phyloP scores from a whole-genome alignment of 2,329 filamentous ascomycete genomes.

The Arachnopeziza araneosa region DNA sequence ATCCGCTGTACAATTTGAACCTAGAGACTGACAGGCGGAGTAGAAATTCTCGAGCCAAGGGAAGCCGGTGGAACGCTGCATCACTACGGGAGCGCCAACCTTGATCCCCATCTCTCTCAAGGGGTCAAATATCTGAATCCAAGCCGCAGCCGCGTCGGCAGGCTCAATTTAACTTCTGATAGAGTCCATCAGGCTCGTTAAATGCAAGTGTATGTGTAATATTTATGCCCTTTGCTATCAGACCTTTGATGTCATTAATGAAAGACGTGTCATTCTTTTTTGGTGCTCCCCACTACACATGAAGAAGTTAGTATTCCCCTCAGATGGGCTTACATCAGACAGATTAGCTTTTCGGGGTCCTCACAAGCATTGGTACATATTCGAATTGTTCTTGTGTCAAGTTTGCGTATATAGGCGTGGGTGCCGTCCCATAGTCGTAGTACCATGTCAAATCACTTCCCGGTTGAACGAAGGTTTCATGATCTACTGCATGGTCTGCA shows the following conservation, averaged over 20 bases:
- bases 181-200: background rate
- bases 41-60: constrained; percentile 64
- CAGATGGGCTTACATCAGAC: too few species aligned
- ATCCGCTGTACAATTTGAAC: constrained; percentile 50
- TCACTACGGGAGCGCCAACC: constrained; percentile 44
- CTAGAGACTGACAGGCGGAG: constrained; percentile 49
- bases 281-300: too few species aligned
- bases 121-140: constrained; percentile 67
- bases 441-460: constrained; percentile 67
- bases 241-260: constrained; percentile 48
- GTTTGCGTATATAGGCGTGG: constrained; percentile 46
- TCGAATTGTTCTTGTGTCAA: constrained; percentile 52
- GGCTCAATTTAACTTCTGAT: constrained; percentile 51
- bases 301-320: too few species aligned
- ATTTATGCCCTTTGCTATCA: constrained; percentile 49
- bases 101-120: constrained; percentile 58
- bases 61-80: constrained; percentile 49
- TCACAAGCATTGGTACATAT: constrained; percentile 79
- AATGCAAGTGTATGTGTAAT: constrained; percentile 65
- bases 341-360: too few species aligned
- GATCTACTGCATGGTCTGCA: constrained; percentile 49
- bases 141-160: constrained; percentile 56
- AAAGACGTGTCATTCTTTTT: constrained; percentile 59
- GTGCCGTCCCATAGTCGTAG: constrained; percentile 66
- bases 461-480: constrained; percentile 55